Evolutionary conservation across 1,139 yeast species (phyloP), one percentile per base, ranked within the genome.

Genomic region (Arxiozyma bovina): DNA sequence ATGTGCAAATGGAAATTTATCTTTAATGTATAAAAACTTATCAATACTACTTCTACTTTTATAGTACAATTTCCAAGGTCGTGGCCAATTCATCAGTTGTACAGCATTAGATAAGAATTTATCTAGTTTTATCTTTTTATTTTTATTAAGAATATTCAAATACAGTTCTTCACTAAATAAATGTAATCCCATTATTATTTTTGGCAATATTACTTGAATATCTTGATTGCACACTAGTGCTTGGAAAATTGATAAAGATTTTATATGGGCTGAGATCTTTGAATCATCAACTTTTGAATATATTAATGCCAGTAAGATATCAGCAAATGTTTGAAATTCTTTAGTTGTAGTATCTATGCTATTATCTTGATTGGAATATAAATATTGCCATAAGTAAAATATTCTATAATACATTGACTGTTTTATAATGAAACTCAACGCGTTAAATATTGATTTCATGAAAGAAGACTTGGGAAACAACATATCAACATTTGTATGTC

Each of bases 41-140:
- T 38, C 41, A 3, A 2, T 15, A n/a, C 47, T 38, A 3, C 8
- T 40, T 21, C 18, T 41, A 20, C 23, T 43, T 11, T 42, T 38
- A 22, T 88, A 87, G 63, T 82, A 83, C 1, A 69, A 66, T 20
- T 70, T 67, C 96, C 97, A 90, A 0, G 66, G 57, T 0, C 74
- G 78, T 3, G 84, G 79, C 96, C 96, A 89, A 1, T 86, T 83
- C 79, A 85, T 80, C 83, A 89, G 80, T 12, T 72, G 59, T 0
- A 85, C 77, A 7, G 87, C 62, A 59, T 84, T 87, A 0, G 83
- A 74, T n/a, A 91, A 68, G 12, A 90, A 65, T 1, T 71, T 48
- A 0, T 85, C 82, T 18, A 90, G 63, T 44, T 70, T 68, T 4
- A 70, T 61, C 20, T 77, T 71, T 22, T 73, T 70, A 0, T 62